Percentiles rank a stretch among this genome's conserved stretches.
Conservation (phyloP, 768 basidiomycete genomes). For the Xanthoconium stramineum region DNA sequence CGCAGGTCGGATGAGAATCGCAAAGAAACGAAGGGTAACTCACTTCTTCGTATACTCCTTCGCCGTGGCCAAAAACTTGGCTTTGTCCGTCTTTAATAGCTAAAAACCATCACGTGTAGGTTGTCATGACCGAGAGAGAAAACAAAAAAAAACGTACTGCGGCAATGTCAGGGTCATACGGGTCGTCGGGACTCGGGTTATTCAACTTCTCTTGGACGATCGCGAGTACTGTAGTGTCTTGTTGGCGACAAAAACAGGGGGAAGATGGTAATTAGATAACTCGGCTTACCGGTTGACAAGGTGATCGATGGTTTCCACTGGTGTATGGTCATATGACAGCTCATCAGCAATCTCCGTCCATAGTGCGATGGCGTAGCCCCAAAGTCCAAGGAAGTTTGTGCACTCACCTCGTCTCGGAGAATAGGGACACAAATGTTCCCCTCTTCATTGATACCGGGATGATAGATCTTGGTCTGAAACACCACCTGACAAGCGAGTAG, state of each 20-base stretch:
- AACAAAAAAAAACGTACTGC: conserved; percentile 48
- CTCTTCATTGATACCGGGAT: conserved; percentile 89
- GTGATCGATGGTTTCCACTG: conserved; percentile 87
- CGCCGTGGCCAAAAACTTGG: conserved; percentile 72
- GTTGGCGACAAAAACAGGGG: conserved; percentile 6
- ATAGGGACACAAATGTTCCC: conserved; percentile 83
- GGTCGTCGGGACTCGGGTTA: conserved; percentile 85
- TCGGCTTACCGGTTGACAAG: conserved; percentile 57
- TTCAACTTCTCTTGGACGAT: conserved; percentile 83
- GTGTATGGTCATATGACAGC: neutral
- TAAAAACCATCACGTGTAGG: conserved; percentile 27
- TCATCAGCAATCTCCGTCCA: conserved; percentile 4
- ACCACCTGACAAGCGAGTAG: conserved; percentile 51
- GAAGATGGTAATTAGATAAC: neutral
- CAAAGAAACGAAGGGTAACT: conserved; percentile 14
- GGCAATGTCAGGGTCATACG: conserved; percentile 85
- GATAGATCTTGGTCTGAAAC: conserved; percentile 85
- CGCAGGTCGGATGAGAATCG: conserved; percentile 1
- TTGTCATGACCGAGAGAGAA: neutral
- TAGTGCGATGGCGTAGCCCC: neutral
- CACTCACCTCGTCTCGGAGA: conserved; percentile 73
- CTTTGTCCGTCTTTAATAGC: conserved; percentile 74
- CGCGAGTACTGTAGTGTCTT: conserved; percentile 52
- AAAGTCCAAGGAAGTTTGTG: conserved; percentile 3
- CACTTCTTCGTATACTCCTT: conserved; percentile 86